Conservation (phyloP, 371 early-diverging fungal genomes). For the Blakeslea trispora region DNA sequence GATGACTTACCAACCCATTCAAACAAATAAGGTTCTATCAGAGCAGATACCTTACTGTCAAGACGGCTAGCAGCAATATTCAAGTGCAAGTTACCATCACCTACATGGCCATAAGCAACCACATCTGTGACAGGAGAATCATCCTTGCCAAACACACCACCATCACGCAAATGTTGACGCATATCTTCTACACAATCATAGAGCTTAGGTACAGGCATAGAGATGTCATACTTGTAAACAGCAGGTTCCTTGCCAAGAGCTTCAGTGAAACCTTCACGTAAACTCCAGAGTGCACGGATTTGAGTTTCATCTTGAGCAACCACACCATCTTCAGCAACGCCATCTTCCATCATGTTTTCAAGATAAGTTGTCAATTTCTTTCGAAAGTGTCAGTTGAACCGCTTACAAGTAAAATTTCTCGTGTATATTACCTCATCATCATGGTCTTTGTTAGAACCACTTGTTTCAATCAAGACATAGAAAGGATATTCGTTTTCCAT, state of each 20-base stretch:
- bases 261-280: constrained; percentile 94
- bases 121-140: constrained; percentile 67
- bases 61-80: constrained; percentile 79
- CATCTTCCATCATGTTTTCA: constrained; percentile 69
- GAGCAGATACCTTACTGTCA: constrained; percentile 54
- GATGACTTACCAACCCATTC: constrained; percentile 76
- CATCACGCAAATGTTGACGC: constrained; percentile 60
- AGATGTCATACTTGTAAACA: constrained; percentile 92
- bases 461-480: constrained; percentile 92
- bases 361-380: constrained; percentile 72
- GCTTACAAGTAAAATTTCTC: background rate
- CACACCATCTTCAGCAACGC: constrained; percentile 82
- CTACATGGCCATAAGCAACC: constrained; percentile 92
- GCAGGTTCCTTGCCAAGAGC: constrained; percentile 82
- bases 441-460: constrained; percentile 90
- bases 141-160: constrained; percentile 57
- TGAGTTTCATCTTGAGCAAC: constrained; percentile 88
- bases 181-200: constrained; percentile 85
- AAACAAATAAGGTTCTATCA: constrained; percentile 94
- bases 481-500: constrained; percentile 75
- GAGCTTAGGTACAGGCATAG: constrained; percentile 84
- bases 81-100: constrained; percentile 92
- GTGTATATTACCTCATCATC: constrained; percentile 67
- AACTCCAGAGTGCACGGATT: constrained; percentile 76
- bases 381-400: constrained; percentile 28